These are phyloP conservation scores for Yamadazyma takamatsuzukensis DNA, from an alignment of 805 yeast species.

Conservation along the genomic window DNA sequence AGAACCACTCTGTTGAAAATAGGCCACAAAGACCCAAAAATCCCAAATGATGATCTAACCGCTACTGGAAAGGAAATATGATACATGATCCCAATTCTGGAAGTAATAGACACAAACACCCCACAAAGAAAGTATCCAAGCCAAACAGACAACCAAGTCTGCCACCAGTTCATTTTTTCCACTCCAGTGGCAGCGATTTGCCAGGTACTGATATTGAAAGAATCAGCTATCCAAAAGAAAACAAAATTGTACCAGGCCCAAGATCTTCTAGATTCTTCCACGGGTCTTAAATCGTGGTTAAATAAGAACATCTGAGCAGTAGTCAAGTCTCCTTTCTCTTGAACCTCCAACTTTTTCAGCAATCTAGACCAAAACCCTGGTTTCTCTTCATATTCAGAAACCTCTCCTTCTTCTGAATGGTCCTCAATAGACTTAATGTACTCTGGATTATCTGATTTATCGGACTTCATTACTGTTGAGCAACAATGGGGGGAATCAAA, in stretches of 20 bases:
- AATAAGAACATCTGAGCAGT: slow-evolving; percentile 61
- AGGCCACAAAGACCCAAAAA: slow-evolving; percentile 86
- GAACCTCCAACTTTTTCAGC: slow-evolving; percentile 22
- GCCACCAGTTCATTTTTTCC: slow-evolving; percentile 82
- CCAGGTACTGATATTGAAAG: slow-evolving; percentile 88
- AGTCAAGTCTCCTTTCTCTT: slow-evolving; percentile 42
- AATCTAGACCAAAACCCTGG: slow-evolving; percentile 10
- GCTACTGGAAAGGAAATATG: slow-evolving; percentile 85
- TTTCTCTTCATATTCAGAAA: slow-evolving; percentile 9
- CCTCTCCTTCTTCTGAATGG: slow-evolving; percentile 9
- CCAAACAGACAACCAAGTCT: slow-evolving; percentile 87
- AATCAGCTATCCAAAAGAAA: slow-evolving; percentile 84
- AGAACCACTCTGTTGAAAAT: slow-evolving; percentile 82
- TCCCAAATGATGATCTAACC: slow-evolving; percentile 79
- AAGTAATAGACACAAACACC: slow-evolving; percentile 62
- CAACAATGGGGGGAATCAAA: no score
- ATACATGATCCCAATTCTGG: slow-evolving; percentile 76
- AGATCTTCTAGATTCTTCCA: slow-evolving; percentile 66
- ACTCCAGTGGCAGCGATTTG: slow-evolving; percentile 84
- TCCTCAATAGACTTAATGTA: slow-evolving; percentile 7
- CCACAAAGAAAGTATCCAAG: slow-evolving; percentile 73
- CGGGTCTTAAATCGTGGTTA: slow-evolving; percentile 77
- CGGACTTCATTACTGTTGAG: slow-evolving; percentile 3
- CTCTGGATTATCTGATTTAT: no score
- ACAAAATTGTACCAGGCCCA: slow-evolving; percentile 85